These are phyloP conservation scores for Persicaria maculosa DNA, from an alignment of 148 eudicot species.

Conservation along the genomic window DNA sequence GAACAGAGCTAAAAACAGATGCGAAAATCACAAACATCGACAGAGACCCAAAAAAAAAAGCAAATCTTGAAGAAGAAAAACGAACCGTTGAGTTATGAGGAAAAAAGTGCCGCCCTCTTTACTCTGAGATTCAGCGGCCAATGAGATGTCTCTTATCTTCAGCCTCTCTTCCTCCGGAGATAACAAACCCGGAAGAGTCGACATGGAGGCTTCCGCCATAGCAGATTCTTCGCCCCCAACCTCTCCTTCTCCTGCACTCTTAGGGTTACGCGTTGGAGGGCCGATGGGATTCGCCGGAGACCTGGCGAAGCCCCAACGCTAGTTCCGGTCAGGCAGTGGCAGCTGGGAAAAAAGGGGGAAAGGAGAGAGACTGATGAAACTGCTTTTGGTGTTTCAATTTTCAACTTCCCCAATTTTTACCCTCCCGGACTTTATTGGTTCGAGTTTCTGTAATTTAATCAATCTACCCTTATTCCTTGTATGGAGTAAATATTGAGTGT, in stretches of 20 bases:
- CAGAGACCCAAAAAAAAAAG: background rate
- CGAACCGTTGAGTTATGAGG: slow-evolving; percentile 67
- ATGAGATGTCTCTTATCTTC: slow-evolving; percentile 59
- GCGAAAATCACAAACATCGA: background rate
- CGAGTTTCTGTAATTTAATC: no score
- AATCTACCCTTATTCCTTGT: no score
- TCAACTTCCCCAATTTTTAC: no score
- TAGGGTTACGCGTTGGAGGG: background rate
- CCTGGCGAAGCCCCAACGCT: background rate
- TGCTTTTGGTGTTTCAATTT: background rate
- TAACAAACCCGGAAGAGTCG: slow-evolving; percentile 21
- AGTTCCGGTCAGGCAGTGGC: background rate
- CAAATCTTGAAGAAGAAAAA: background rate
- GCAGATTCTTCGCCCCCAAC: slow-evolving; percentile 2
- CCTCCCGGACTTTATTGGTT: no score
- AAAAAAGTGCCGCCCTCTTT: slow-evolving; percentile 78
- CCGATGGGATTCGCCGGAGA: background rate
- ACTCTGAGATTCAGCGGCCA: slow-evolving; percentile 61
- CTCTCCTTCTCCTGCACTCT: background rate
- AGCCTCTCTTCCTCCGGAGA: slow-evolving; percentile 76
- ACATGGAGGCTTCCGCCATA: slow-evolving; percentile 28
- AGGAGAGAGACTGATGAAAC: background rate
- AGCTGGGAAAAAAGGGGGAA: background rate
- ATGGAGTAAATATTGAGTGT: no score
- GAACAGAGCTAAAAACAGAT: background rate